Conservation (phyloP, 2,329 filamentous ascomycete genomes). For the Byssoonygena ceratinophila region DNA sequence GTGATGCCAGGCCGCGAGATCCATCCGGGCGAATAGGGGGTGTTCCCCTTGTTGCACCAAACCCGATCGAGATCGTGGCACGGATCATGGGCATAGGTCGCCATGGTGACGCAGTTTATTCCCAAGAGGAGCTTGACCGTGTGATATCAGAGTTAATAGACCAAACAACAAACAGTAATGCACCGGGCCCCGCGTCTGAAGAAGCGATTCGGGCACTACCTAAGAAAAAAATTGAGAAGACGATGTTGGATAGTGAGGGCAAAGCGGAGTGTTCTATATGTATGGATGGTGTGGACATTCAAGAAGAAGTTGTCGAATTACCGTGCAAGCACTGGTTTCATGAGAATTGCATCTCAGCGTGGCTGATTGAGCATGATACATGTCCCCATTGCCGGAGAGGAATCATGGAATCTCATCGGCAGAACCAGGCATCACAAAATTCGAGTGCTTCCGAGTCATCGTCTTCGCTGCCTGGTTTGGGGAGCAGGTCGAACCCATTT, state of each 20-base stretch:
- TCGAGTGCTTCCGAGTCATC: background rate
- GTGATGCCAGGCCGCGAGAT: constrained; percentile 3
- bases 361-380: constrained; percentile 84
- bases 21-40: background rate
- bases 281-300: constrained; percentile 69
- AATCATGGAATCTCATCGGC: constrained; percentile 20
- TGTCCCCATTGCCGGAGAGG: constrained; percentile 54
- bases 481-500: constrained; percentile 1
- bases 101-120: constrained; percentile 60
- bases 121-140: constrained; percentile 79
- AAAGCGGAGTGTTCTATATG: constrained; percentile 83
- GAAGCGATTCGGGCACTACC: constrained; percentile 63
- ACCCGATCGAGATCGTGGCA: constrained; percentile 9
- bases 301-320: constrained; percentile 62
- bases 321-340: constrained; percentile 96
- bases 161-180: constrained; percentile 59
- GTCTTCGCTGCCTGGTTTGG: background rate
- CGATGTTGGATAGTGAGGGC: constrained; percentile 59
- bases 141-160: constrained; percentile 87
- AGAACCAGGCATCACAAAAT: background rate
- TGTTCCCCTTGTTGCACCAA: constrained; percentile 12
- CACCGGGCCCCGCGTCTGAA: constrained; percentile 68
- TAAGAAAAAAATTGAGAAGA: constrained; percentile 56
- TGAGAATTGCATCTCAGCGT: constrained; percentile 65
- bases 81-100: constrained; percentile 12